Evolutionary conservation across 2,329 filamentous ascomycete species (phyloP).

Genomic region (Didymellaceae sp.): DNA sequence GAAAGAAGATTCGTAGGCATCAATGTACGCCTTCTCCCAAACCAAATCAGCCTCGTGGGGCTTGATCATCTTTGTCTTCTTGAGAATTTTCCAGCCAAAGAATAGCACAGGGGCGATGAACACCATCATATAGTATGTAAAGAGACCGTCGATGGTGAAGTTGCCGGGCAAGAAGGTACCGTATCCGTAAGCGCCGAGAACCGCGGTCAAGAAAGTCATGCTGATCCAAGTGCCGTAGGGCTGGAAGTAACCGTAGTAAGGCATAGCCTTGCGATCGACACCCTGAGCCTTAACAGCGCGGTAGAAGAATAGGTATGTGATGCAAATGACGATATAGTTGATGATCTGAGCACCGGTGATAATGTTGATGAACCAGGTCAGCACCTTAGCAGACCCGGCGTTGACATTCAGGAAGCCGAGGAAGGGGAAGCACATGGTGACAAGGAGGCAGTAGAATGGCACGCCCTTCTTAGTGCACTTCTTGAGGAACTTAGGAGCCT

Average conservation of each 20-base stretch:
- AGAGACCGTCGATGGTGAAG: slow-evolving; percentile 57
- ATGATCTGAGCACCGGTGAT: slow-evolving; percentile 70
- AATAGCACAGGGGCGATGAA: slow-evolving; percentile 35
- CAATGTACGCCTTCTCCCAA: slow-evolving; percentile 53
- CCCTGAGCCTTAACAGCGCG: slow-evolving; percentile 53
- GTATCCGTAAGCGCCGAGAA: slow-evolving; percentile 30
- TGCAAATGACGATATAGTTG: slow-evolving; percentile 54
- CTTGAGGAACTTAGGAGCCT: slow-evolving; percentile 60
- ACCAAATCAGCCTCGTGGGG: slow-evolving; percentile 50
- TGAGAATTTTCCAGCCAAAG: slow-evolving; percentile 67
- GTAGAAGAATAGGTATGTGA: slow-evolving; percentile 64
- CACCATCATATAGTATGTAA: slow-evolving; percentile 50
- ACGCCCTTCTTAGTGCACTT: slow-evolving; percentile 67
- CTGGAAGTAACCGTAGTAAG: slow-evolving; percentile 52
- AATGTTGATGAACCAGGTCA: slow-evolving; percentile 74
- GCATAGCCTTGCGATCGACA: slow-evolving; percentile 54
- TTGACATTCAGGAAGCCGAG: slow-evolving; percentile 77
- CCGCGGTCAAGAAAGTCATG: slow-evolving; percentile 22
- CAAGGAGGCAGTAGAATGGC: slow-evolving; percentile 72
- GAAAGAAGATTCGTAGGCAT: slow-evolving; percentile 42
- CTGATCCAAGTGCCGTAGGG: slow-evolving; percentile 25
- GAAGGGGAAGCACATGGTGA: slow-evolving; percentile 70
- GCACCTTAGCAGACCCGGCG: slow-evolving; percentile 67
- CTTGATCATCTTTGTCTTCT: slow-evolving; percentile 61
- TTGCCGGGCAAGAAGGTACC: slow-evolving; percentile 51